A percentile compares a stretch with the other conserved stretches of the same genome.
These are phyloP conservation scores for Alternaria triticina DNA, from an alignment of 2,329 filamentous ascomycete species.

Conservation along the genomic window DNA sequence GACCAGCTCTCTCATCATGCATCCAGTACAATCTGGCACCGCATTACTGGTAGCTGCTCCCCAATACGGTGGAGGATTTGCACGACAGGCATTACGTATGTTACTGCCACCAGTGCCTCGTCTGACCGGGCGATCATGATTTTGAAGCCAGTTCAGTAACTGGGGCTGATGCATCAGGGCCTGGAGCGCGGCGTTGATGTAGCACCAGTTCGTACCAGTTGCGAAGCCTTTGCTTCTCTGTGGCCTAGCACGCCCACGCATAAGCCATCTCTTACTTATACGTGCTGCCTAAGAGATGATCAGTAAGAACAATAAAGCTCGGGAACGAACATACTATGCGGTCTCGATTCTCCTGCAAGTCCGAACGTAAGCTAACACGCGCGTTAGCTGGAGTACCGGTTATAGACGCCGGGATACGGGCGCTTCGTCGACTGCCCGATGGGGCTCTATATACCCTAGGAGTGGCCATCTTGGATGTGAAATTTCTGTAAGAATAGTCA, in stretches of 20 bases:
- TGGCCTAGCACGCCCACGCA: neutral
- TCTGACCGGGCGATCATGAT: neutral
- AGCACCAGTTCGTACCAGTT: neutral
- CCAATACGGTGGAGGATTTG: neutral
- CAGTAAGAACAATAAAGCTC: neutral
- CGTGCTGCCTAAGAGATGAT: neutral
- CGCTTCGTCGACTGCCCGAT: neutral
- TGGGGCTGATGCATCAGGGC: neutral
- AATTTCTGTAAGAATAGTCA: neutral
- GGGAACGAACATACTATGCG: neutral
- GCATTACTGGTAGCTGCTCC: neutral
- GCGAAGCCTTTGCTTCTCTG: neutral
- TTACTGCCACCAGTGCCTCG: neutral
- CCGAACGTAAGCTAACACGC: neutral
- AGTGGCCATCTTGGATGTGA: neutral
- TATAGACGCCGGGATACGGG: neutral
- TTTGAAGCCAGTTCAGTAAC: neutral
- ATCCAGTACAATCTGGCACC: neutral
- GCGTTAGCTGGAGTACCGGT: neutral
- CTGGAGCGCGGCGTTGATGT: neutral
- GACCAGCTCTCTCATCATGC: neutral
- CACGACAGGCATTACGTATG: neutral
- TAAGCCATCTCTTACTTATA: neutral
- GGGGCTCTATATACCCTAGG: neutral
- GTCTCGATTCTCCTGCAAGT: neutral